Percentiles rank a stretch among this genome's conserved stretches.
Evolutionary conservation across 352 stramenopile genomes (phyloP).

Genomic region (Phytopythium delawarense): DNA sequence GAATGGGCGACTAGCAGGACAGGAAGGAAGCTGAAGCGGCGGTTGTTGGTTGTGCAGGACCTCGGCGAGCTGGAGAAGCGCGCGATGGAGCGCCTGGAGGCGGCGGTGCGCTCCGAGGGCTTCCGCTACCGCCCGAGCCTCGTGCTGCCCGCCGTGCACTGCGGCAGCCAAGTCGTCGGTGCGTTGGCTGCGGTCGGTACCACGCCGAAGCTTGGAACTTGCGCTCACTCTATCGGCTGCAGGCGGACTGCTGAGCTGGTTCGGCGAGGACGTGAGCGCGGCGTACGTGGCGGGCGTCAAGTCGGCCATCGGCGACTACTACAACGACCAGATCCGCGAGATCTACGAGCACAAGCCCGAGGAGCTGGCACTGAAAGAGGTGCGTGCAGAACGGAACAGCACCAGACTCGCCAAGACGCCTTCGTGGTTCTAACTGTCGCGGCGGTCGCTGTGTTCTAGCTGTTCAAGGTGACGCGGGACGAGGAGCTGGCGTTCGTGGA

Average conservation of each 20-base stretch:
- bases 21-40: background rate
- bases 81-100: constrained; percentile 44
- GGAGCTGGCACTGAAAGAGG: constrained; percentile 65
- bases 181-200: constrained; percentile 2
- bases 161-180: constrained; percentile 54
- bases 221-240: background rate
- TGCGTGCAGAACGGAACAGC: constrained; percentile 3
- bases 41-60: constrained; percentile 20
- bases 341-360: constrained; percentile 67
- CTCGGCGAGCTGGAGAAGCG: constrained; percentile 45
- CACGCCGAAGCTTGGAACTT: background rate
- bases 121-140: constrained; percentile 75
- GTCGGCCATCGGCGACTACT: constrained; percentile 78
- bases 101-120: constrained; percentile 28
- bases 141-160: constrained; percentile 43
- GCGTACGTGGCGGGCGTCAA: constrained; percentile 76
- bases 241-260: constrained; percentile 41
- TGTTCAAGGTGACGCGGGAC: constrained; percentile 70
- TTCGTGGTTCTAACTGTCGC: background rate
- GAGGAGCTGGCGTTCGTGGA: constrained; percentile 76
- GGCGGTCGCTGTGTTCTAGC: constrained; percentile 19
- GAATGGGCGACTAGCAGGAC: background rate
- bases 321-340: constrained; percentile 88
- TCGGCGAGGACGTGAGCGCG: constrained; percentile 56
- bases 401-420: too few species aligned